Evolutionary conservation across 352 stramenopile genomes (phyloP), one percentile per base, ranked within the genome.

Genomic region (Detonula confervacea): DNA sequence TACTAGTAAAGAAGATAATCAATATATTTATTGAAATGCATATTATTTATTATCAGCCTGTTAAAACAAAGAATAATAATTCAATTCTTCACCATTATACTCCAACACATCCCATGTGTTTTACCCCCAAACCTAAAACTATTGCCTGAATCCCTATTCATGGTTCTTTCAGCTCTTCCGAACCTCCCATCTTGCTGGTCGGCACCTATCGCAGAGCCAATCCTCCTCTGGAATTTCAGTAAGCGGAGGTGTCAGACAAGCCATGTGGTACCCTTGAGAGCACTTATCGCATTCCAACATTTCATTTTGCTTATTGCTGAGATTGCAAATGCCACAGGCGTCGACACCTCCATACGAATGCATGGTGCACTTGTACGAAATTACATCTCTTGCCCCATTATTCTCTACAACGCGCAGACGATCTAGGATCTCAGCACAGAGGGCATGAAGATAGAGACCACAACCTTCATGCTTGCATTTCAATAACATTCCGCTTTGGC

Each of bases 241-340:
- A 4, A 75, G 54, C 1, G 66, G 66, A 12, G 66, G 66, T 16
- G 5, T 59, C 24, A 75, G 12, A 51, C 66, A 75, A 22, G 11
- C 54, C 66, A 75, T 66, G 54, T 75, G 66, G 27, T 75, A 75
- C 16, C 54, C 54, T 47, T 75, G 54, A 57, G 42, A 14, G 39
- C 66, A 75, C 33, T 75, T 75, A 47, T 75, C 66, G 35, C 66
- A 75, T 9, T 75, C 63, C 22, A 72, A 54, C 63, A 72, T 72
- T 52, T 62, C 46, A 54, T 33, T 35, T 51, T 72, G 63, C 63
- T 72, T 72, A 61, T 56, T 72, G 20, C 63, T 46, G 33, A 61
- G 63, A 25, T 72, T 61, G 18, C 63, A 72, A 49, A 63, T 30
- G 22, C 63, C 63, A 49, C 63, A 72, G 18, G 44, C 44, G 52